Conservation (phyloP, 352 stramenopile species). For the Aphanomyces euteiches region DNA sequence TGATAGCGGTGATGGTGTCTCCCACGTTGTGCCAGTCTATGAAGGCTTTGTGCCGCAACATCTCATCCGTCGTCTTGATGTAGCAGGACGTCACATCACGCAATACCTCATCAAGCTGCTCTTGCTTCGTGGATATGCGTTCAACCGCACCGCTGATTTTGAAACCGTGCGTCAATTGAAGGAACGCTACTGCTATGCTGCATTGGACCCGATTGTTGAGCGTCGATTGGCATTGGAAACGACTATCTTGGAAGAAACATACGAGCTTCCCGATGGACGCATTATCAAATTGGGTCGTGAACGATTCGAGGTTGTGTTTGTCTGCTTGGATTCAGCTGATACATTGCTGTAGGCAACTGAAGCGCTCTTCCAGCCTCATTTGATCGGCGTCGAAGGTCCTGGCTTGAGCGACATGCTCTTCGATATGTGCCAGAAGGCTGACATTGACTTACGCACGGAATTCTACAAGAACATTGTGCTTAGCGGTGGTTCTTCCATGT, state of each 20-base stretch:
- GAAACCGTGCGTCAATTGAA: constrained; percentile 93
- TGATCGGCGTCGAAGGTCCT: constrained; percentile 95
- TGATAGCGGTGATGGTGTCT: constrained; percentile 92
- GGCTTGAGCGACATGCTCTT: constrained; percentile 97
- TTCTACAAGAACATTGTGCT: constrained; percentile 99
- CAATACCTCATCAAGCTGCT: constrained; percentile 94
- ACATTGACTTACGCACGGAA: constrained; percentile 90
- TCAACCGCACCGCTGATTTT: constrained; percentile 91
- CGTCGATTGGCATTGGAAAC: constrained; percentile 86
- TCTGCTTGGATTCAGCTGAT: background rate
- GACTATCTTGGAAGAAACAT: constrained; percentile 88
- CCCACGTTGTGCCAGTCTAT: constrained; percentile 88
- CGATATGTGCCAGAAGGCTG: constrained; percentile 97
- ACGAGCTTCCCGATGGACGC: constrained; percentile 95
- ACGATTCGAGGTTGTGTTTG: constrained; percentile 87
- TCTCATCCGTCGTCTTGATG: constrained; percentile 87
- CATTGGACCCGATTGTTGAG: constrained; percentile 85
- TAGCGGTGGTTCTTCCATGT: constrained; percentile 93
- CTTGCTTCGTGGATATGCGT: constrained; percentile 85
- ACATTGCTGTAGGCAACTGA: constrained; percentile 51
- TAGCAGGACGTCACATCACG: constrained; percentile 92
- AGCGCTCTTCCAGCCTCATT: constrained; percentile 94
- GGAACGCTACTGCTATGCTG: constrained; percentile 93
- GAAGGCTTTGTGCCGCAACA: constrained; percentile 89
- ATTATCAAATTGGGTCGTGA: constrained; percentile 93